Base-by-base conservation (phyloP, 2,329 filamentous ascomycete species). In the Rugonectria rugulosa region DNA sequence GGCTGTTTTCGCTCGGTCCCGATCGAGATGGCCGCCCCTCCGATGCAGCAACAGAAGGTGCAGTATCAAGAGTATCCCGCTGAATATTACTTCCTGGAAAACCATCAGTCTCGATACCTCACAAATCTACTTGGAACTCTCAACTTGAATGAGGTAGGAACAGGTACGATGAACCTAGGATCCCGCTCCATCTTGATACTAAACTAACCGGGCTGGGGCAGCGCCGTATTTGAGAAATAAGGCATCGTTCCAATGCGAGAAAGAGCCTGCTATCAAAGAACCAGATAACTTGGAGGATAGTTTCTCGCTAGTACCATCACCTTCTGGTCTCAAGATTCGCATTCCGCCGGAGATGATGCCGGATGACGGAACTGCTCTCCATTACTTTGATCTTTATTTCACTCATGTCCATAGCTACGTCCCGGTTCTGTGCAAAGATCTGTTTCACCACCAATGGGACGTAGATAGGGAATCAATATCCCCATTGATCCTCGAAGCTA, bases 281-380 rank as follows among this genome's bases (percentile, higher is more conserved):
- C 77, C 85, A 20, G 90, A 93, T 56, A 89, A 97, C 53, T 88
- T 83, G 56, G 89, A 92, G 63, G 84, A 86, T 38, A 75, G 83
- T 24, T 74, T 96, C 8, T 92, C 91, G 27, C 84, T 86, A 12
- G 83, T 89, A 27, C 82, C 84, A 14, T 82, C 83, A 6, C 85
- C 87, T 8, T 84, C 90, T 8, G 92, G 92, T 44, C 81, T 87
- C 17, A 92, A 89, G 55, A 89, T 97, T 55, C 86, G 92, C 29
- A 97, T 98, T 59, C 95, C 94, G 1, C 91, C 90, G 0, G 92
- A 96, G 67, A 83, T 98, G 68, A 97, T 98, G 92, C 94, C 94
- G 1, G 84, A 89, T 24, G 92, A 97, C 26, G 88, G 91, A 40
- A 91, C 91, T 29, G 88, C 89, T 5, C 78, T 92, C 69, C 84